Evolutionary conservation across 345 rosid species (phyloP).

Genomic region (Lumnitzera littorea): DNA sequence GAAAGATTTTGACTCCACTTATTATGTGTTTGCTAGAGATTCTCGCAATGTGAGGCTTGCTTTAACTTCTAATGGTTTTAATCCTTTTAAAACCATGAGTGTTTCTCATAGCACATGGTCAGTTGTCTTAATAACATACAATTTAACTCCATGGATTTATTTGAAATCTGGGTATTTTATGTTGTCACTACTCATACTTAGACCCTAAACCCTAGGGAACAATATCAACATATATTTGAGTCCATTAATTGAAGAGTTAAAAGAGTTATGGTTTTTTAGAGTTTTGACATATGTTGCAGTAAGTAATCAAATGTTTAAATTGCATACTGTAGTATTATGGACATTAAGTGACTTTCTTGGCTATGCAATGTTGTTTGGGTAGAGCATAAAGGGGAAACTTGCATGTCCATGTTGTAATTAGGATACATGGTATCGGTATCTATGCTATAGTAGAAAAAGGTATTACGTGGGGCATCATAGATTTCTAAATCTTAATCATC

Average conservation of each 20-base stretch:
- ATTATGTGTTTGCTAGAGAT: too few species aligned
- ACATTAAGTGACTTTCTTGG: slow-evolving; percentile 2
- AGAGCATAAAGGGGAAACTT: background rate
- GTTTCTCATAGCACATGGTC: background rate
- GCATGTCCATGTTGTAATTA: background rate
- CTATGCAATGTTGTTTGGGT: slow-evolving; percentile 1
- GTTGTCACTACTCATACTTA: background rate
- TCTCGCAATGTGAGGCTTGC: too few species aligned
- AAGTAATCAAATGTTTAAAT: background rate
- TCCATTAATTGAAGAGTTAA: background rate
- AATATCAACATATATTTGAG: background rate
- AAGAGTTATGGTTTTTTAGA: background rate
- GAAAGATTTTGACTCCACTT: too few species aligned
- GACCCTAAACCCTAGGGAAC: background rate
- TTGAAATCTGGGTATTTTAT: background rate
- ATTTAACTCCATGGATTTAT: slow-evolving; percentile 4
- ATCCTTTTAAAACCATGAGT: too few species aligned
- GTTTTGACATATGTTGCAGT: slow-evolving; percentile 1
- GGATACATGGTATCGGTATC: background rate
- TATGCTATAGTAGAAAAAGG: background rate
- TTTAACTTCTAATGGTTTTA: too few species aligned
- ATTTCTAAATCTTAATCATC: background rate
- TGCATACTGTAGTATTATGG: background rate
- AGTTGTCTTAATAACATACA: slow-evolving; percentile 1
- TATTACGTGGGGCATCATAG: background rate